These are phyloP conservation scores for Triticum timopheevii DNA, from an alignment of 176 grass and related monocot species.

Conservation along the genomic window DNA sequence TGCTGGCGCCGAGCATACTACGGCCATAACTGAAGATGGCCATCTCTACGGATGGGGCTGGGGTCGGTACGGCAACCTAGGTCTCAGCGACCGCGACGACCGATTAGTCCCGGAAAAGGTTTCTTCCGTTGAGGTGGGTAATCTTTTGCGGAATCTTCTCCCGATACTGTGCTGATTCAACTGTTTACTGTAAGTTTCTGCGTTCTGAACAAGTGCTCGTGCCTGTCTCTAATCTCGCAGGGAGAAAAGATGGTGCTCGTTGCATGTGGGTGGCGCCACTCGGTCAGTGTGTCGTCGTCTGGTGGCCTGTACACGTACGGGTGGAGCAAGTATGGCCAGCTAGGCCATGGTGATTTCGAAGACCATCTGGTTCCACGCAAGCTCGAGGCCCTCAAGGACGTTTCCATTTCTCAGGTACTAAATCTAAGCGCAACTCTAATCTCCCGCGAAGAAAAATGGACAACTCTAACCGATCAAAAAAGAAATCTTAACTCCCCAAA, in stretches of 20 bases:
- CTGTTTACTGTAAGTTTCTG: background rate
- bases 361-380: constrained; percentile 66
- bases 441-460: too few relatives aligned
- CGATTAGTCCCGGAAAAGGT: constrained; percentile 59
- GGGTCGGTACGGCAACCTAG: constrained; percentile 80
- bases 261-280: constrained; percentile 82
- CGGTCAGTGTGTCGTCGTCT: constrained; percentile 47
- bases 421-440: too few relatives aligned
- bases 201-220: background rate
- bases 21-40: constrained; percentile 64
- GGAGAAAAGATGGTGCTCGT: constrained; percentile 60
- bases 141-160: background rate
- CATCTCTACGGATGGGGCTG: constrained; percentile 83
- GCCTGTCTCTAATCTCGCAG: constrained; percentile 17
- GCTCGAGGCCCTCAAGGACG: constrained; percentile 53
- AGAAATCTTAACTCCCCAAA: too few relatives aligned
- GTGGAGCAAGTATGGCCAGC: constrained; percentile 86
- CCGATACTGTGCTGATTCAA: background rate
- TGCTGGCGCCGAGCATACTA: constrained; percentile 75
- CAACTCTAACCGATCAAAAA: too few relatives aligned
- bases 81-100: constrained; percentile 62
- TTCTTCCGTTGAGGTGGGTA: constrained; percentile 51
- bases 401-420: constrained; percentile 54
- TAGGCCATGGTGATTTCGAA: constrained; percentile 77
- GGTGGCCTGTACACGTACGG: constrained; percentile 70